Conservation (phyloP, 2,329 filamentous ascomycete species). For the Nakataea oryzae region DNA sequence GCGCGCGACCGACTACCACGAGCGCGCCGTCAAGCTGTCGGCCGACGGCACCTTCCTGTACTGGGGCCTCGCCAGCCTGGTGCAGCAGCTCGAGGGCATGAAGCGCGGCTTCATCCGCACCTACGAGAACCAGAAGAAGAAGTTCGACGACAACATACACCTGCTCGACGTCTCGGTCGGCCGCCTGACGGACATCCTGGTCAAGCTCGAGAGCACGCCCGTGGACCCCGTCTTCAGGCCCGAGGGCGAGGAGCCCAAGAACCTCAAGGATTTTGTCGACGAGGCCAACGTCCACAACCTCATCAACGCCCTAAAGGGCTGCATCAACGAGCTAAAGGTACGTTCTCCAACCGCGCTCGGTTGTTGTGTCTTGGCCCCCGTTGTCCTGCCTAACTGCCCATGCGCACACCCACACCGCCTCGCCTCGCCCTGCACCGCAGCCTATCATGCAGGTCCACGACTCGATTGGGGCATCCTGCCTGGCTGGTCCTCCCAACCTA, state of each 20-base stretch:
- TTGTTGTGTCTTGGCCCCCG: neutral
- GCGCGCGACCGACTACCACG: conserved; percentile 61
- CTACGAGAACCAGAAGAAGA: conserved; percentile 46
- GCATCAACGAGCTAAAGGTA: conserved; percentile 62
- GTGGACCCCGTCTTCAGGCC: conserved; percentile 57
- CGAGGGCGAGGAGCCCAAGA: conserved; percentile 45
- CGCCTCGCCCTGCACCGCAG: neutral
- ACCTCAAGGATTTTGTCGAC: conserved; percentile 67
- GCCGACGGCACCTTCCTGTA: conserved; percentile 61
- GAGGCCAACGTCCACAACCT: conserved; percentile 58
- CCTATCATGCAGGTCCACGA: neutral
- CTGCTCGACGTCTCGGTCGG: conserved; percentile 57
- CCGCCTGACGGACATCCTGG: conserved; percentile 56
- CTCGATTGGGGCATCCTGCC: neutral
- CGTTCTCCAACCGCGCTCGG: conserved; percentile 8
- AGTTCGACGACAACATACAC: conserved; percentile 52
- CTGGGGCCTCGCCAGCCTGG: conserved; percentile 47
- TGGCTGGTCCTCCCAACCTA: neutral
- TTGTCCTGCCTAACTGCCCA: neutral
- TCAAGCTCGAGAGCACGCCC: conserved; percentile 49
- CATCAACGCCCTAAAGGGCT: conserved; percentile 55
- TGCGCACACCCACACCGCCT: neutral
- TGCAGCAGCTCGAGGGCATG: conserved; percentile 38
- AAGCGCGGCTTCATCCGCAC: conserved; percentile 40
- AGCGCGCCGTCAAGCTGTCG: conserved; percentile 65